These are phyloP conservation scores for Ottelia alismoides DNA, from an alignment of 106 monocot genomes.

Conservation along the genomic window DNA sequence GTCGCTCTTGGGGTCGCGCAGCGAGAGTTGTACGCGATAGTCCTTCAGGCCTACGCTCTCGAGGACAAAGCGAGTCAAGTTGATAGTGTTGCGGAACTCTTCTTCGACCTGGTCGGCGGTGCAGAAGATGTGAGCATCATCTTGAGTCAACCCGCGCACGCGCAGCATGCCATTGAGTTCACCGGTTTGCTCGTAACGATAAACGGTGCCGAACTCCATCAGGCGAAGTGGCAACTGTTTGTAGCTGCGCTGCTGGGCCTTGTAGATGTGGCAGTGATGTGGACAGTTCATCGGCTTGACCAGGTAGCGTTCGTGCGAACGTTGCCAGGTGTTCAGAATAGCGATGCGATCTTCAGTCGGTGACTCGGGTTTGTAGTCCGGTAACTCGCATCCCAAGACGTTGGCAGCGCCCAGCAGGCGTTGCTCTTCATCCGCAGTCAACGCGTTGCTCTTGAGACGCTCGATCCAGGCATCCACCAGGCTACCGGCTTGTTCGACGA, in stretches of 20 bases:
- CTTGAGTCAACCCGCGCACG: too few relatives aligned
- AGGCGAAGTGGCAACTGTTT: neutral
- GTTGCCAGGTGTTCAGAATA: too few relatives aligned
- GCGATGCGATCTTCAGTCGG: too few relatives aligned
- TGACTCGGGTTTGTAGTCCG: neutral
- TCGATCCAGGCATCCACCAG: too few relatives aligned
- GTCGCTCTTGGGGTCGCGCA: neutral
- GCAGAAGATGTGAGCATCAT: neutral
- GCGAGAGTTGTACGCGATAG: neutral
- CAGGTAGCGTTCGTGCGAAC: too few relatives aligned
- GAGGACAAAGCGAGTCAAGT: neutral
- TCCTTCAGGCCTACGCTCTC: neutral
- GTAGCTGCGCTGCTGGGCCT: neutral
- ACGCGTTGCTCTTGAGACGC: neutral
- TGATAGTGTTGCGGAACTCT: neutral
- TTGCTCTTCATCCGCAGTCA: neutral
- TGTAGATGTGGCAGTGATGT: neutral
- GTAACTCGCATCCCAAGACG: neutral
- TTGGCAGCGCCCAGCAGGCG: neutral
- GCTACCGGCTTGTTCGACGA: neutral
- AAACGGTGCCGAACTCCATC: neutral
- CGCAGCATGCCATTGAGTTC: too few relatives aligned
- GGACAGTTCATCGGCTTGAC: too few relatives aligned
- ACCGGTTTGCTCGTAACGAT: neutral
- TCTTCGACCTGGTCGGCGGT: neutral